These are phyloP conservation scores for Tripterygium wilfordii DNA, from an alignment of 177 flowering plant genomes.

Conservation along the genomic window DNA sequence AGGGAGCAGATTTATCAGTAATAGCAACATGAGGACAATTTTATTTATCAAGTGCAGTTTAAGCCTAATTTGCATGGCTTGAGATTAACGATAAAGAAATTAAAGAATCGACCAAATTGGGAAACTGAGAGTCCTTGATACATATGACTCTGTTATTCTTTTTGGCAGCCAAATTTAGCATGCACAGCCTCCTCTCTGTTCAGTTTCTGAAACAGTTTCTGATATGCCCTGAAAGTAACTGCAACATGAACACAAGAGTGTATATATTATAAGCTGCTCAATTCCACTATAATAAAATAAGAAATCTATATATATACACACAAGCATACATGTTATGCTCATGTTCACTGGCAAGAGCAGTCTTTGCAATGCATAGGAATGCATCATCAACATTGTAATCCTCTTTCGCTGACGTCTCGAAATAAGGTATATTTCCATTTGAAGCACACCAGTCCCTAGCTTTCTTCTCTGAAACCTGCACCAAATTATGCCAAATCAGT, in stretches of 20 bases:
- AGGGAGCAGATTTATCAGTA: too few relatives aligned
- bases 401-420: slow-evolving; percentile 59
- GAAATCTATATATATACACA: background rate
- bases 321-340: slow-evolving; percentile 26
- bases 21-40: too few relatives aligned
- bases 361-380: slow-evolving; percentile 33
- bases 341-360: slow-evolving; percentile 28
- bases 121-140: background rate
- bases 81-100: background rate
- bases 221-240: slow-evolving; percentile 40
- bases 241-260: background rate
- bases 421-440: slow-evolving; percentile 44
- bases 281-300: background rate
- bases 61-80: too few relatives aligned
- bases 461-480: slow-evolving; percentile 45
- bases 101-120: background rate
- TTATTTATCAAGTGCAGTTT: too few relatives aligned
- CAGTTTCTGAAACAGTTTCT: slow-evolving; percentile 33
- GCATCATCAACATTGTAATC: slow-evolving; percentile 43
- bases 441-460: slow-evolving; percentile 53
- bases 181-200: slow-evolving; percentile 39
- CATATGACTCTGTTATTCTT: background rate
- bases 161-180: slow-evolving; percentile 18
- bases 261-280: background rate
- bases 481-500: background rate